Evolutionary conservation across 139 green algal genomes (phyloP), one percentile per base, ranked within the genome.

Genomic region (Chlorella sp.): DNA sequence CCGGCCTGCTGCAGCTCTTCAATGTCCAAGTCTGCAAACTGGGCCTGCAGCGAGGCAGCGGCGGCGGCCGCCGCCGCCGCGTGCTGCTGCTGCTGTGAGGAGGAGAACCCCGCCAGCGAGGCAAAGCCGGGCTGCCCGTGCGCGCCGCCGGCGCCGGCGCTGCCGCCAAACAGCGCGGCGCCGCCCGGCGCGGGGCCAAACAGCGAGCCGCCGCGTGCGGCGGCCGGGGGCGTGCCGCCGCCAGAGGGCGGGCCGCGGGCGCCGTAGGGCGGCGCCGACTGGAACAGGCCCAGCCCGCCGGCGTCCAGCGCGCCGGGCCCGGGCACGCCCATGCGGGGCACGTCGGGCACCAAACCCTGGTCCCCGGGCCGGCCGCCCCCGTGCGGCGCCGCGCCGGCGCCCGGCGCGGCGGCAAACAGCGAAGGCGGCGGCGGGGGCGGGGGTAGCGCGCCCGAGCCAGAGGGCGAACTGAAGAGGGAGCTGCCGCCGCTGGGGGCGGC

Each of bases 21-120:
- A 14, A 82, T 73, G 36, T 73, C 61, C 59, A 71, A 40, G 46
- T 73, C 67, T 17, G 59, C 76, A 63, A 77, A 77, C 67, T 72
- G 67, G 25, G 43, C 21, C 3, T 19, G 58, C 58, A 53, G 8
- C n/a, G 60, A 27, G 29, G 60, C 60, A 45, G 38, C 35, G 35
- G 61, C 35, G 14, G 5, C 38, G 1, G 41, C 27, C 5, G 51
- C 21, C 23, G 23, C 35, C 27, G 11, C 59, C 25, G 17, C 2
- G 45, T 40, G 15, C 15, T 62, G 41, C 58, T 63, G 48, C 38
- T 43, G 53, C 36, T 55, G 63, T 15, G 61, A 36, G 61, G 35
- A 33, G 14, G 23, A 36, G 35, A 62, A 67, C 3, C 35, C 71
- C 2, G 71, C 71, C 33, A 71, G 71, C 15, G 71, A 71, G 23